A percentile compares a stretch with the other conserved stretches of the same genome.
Evolutionary conservation across 352 stramenopile genomes (phyloP).

Genomic region (Phytophthora citricola): DNA sequence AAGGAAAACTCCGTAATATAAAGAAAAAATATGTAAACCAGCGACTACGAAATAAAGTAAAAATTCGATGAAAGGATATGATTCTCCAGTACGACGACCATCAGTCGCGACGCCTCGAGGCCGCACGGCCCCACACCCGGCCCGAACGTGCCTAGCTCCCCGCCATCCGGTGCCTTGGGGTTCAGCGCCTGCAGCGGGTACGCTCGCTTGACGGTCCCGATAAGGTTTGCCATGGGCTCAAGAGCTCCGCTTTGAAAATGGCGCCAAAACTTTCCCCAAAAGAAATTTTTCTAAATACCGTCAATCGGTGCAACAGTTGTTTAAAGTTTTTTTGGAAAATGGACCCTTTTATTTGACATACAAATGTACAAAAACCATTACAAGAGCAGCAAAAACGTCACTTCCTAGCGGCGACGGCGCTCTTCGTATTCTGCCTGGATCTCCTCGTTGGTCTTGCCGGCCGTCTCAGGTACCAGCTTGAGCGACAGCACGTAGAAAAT

Average conservation of each 20-base stretch:
- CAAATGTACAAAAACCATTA: slow-evolving; percentile 10
- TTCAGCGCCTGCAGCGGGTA: slow-evolving; percentile 62
- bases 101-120: slow-evolving; percentile 51
- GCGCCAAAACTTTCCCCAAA: slow-evolving; percentile 1
- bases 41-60: not conserved
- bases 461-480: slow-evolving; percentile 50
- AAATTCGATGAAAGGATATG: slow-evolving; percentile 46
- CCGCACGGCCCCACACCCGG: slow-evolving; percentile 69
- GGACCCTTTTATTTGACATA: not conserved
- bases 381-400: not conserved
- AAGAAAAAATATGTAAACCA: not conserved
- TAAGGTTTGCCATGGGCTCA: slow-evolving; percentile 30
- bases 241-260: slow-evolving; percentile 1
- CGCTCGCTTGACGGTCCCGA: slow-evolving; percentile 59
- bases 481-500: slow-evolving; percentile 52
- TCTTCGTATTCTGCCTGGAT: slow-evolving; percentile 57
- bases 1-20: slow-evolving; percentile 29
- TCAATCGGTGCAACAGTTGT: not conserved
- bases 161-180: not conserved
- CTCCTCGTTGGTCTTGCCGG: slow-evolving; percentile 61
- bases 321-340: not conserved
- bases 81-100: slow-evolving; percentile 60
- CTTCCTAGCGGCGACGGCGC: slow-evolving; percentile 20
- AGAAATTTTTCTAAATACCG: not conserved
- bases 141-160: slow-evolving; percentile 49